Evolutionary conservation across 192 early-diverging fungal species (phyloP).

Genomic region (Coemansia sp.): DNA sequence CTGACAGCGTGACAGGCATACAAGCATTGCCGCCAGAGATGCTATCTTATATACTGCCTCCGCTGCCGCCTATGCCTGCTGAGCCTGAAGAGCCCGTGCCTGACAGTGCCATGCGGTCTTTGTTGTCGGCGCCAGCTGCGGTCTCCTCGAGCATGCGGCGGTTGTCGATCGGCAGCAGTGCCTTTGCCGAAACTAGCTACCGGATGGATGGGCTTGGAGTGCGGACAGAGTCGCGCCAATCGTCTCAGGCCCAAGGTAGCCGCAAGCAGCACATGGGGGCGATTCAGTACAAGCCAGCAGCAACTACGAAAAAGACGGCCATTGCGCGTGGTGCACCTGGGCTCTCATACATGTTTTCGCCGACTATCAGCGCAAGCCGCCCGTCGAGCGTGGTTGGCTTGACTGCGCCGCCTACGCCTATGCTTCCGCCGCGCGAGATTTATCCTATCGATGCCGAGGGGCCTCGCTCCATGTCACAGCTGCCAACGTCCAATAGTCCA

Average conservation of each 20-base stretch:
- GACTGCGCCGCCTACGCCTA: constrained; percentile 7
- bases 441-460: neutral
- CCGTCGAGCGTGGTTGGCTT: constrained; percentile 43
- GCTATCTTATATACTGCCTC: neutral
- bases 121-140: neutral
- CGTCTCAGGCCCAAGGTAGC: constrained; percentile 22
- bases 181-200: constrained; percentile 8
- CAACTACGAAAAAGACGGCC: constrained; percentile 14
- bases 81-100: neutral
- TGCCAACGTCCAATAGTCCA: neutral
- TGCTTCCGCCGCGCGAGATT: neutral
- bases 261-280: constrained; percentile 24
- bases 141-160: neutral
- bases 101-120: neutral
- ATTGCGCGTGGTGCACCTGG: constrained; percentile 50
- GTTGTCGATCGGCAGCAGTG: constrained; percentile 13
- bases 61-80: neutral
- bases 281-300: constrained; percentile 47
- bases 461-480: neutral
- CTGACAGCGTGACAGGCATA: neutral
- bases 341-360: constrained; percentile 54
- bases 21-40: constrained; percentile 1
- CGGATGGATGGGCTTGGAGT: constrained; percentile 21
- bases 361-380: constrained; percentile 30
- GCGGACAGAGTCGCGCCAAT: constrained; percentile 8